Evolutionary conservation across 352 stramenopile genomes (phyloP).

Genomic region (Blastocystis hominis): DNA sequence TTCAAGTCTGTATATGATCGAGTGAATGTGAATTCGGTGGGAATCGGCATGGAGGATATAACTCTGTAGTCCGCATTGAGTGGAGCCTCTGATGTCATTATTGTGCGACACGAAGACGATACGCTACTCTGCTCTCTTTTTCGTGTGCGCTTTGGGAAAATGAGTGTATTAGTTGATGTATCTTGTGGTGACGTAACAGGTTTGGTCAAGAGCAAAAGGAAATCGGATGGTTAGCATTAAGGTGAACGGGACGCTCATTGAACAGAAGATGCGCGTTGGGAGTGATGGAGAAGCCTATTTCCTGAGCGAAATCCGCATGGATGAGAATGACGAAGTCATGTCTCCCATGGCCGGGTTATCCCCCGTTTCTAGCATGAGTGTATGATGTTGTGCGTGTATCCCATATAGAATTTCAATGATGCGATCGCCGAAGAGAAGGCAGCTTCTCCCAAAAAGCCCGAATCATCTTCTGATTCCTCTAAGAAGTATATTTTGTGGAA

Average conservation of each 20-base stretch:
- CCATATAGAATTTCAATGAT: conserved; percentile 2
- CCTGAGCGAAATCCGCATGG: not conserved
- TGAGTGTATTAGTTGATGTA: not conserved
- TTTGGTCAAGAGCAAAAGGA: conserved; percentile 16
- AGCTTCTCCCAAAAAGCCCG: not conserved
- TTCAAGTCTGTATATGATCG: conserved; percentile 38
- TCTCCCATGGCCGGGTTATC: conserved; percentile 5
- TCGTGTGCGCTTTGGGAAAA: conserved; percentile 48
- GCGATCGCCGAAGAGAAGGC: not conserved
- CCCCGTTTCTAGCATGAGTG: conserved; percentile 30
- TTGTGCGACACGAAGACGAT: conserved; percentile 29
- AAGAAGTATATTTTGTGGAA: conserved; percentile 28
- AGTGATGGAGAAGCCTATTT: conserved; percentile 48
- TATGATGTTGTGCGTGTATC: not conserved
- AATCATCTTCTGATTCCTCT: not conserved
- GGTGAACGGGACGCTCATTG: conserved; percentile 13
- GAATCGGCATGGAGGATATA: not conserved
- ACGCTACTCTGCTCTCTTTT: conserved; percentile 37
- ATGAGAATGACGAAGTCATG: conserved; percentile 34
- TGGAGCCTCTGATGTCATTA: conserved; percentile 27
- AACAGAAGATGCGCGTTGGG: conserved; percentile 45
- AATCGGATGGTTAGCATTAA: conserved; percentile 28
- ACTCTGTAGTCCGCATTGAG: conserved; percentile 27
- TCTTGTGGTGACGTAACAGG: not conserved
- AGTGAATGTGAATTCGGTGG: conserved; percentile 39